These are phyloP conservation scores for Phaffia australis DNA, from an alignment of 768 basidiomycete species.

Conservation along the genomic window DNA sequence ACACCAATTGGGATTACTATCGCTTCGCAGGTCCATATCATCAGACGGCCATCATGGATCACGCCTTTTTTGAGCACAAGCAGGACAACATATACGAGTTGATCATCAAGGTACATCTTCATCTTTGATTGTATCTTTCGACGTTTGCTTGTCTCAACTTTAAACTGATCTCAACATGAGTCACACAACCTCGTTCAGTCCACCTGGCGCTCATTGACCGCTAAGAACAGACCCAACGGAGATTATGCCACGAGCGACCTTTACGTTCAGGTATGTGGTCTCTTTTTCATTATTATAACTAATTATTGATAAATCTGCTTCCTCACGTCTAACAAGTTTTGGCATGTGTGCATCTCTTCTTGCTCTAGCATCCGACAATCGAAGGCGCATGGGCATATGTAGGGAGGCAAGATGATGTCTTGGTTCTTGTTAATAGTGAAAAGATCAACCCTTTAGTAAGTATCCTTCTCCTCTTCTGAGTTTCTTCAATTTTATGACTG, in stretches of 20 bases:
- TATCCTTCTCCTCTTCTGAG: background rate
- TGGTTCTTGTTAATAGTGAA: conserved; percentile 45
- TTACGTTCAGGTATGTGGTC: conserved; percentile 37
- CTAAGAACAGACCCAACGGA: conserved; percentile 45
- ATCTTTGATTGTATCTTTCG: background rate
- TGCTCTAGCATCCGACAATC: conserved; percentile 39
- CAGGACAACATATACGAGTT: conserved; percentile 44
- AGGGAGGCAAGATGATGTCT: conserved; percentile 51
- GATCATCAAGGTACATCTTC: conserved; percentile 45
- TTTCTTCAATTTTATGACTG: background rate
- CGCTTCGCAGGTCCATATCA: conserved; percentile 34
- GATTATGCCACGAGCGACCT: conserved; percentile 52
- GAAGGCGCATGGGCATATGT: conserved; percentile 44
- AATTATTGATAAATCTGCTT: background rate
- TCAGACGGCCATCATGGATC: conserved; percentile 32
- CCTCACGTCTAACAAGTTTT: too few relatives aligned
- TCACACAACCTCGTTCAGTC: background rate
- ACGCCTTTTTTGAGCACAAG: conserved; percentile 42
- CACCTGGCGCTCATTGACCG: background rate
- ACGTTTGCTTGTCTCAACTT: too few relatives aligned
- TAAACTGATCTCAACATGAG: background rate
- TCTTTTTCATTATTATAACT: background rate
- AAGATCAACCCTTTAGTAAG: conserved; percentile 45
- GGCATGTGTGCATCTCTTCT: background rate
- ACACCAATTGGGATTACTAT: conserved; percentile 53